These are phyloP conservation scores for Cladosporium cucumerinum DNA, from an alignment of 2,329 filamentous ascomycete genomes.

Conservation along the genomic window DNA sequence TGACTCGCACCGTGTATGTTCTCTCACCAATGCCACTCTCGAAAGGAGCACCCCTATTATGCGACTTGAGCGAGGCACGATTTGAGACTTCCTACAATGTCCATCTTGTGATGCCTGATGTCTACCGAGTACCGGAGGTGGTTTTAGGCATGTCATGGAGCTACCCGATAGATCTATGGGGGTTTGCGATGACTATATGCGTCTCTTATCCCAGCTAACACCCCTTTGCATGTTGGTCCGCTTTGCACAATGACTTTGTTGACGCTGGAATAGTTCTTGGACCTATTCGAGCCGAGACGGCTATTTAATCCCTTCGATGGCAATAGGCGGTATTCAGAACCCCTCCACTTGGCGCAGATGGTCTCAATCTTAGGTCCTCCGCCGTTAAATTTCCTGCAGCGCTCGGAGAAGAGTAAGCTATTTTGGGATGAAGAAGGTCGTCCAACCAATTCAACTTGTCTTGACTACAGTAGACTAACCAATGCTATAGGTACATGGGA, in stretches of 20 bases:
- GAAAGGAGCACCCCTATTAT: conserved; percentile 33
- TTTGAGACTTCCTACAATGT: conserved; percentile 31
- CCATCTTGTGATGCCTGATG: conserved; percentile 35
- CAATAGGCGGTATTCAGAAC: conserved; percentile 28
- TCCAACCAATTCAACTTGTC: conserved; percentile 19
- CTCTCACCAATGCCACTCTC: conserved; percentile 36
- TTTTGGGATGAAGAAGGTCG: conserved; percentile 25
- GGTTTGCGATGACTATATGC: conserved; percentile 38
- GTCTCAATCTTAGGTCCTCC: conserved; percentile 28
- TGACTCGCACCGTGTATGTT: conserved; percentile 31
- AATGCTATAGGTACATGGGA: conserved; percentile 26
- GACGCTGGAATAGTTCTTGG: conserved; percentile 33
- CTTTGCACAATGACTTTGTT: background rate
- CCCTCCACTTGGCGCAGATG: conserved; percentile 28
- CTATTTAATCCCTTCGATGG: conserved; percentile 30
- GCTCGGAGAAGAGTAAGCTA: conserved; percentile 18
- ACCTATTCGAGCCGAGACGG: conserved; percentile 36
- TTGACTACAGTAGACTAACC: conserved; percentile 17
- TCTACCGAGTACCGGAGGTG: conserved; percentile 40
- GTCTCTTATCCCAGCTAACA: background rate
- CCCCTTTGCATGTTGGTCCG: background rate
- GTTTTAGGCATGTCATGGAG: conserved; percentile 37
- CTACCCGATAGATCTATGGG: conserved; percentile 40
- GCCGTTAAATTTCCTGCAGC: conserved; percentile 24
- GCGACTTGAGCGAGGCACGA: conserved; percentile 40